These are phyloP conservation scores for Pelargonium citronellum DNA, from an alignment of 441 rosid genomes.

Conservation along the genomic window DNA sequence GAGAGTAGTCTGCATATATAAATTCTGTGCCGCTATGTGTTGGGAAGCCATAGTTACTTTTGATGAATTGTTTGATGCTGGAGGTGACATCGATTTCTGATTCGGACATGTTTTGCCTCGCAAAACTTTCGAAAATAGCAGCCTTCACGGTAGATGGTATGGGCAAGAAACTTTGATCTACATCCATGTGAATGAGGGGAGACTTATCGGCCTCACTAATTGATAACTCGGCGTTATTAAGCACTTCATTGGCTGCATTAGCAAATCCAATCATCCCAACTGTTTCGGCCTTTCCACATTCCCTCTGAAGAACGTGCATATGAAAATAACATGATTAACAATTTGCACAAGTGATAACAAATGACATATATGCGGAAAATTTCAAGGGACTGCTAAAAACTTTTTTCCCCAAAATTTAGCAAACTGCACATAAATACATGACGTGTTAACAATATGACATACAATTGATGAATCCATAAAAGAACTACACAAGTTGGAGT, in stretches of 20 bases:
- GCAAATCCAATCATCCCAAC: constrained; percentile 53
- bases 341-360: constrained; percentile 8
- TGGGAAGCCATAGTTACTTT: constrained; percentile 56
- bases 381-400: constrained; percentile 1
- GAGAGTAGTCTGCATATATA: constrained; percentile 66
- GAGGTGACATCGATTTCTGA: constrained; percentile 77
- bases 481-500: background rate
- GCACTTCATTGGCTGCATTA: constrained; percentile 62
- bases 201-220: constrained; percentile 37
- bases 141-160: constrained; percentile 73
- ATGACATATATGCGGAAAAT: background rate
- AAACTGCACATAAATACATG: background rate
- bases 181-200: constrained; percentile 75
- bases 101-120: constrained; percentile 79
- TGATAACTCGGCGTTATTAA: constrained; percentile 63
- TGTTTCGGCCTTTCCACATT: constrained; percentile 43
- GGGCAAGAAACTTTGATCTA: constrained; percentile 79
- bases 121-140: constrained; percentile 83
- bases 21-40: constrained; percentile 49
- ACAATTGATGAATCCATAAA: background rate
- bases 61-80: constrained; percentile 54
- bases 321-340: constrained; percentile 16
- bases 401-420: background rate
- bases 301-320: constrained; percentile 50
- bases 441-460: background rate